Evolutionary conservation across 164 flowering plant genomes (phyloP).

Genomic region (Tetracentron sinense): DNA sequence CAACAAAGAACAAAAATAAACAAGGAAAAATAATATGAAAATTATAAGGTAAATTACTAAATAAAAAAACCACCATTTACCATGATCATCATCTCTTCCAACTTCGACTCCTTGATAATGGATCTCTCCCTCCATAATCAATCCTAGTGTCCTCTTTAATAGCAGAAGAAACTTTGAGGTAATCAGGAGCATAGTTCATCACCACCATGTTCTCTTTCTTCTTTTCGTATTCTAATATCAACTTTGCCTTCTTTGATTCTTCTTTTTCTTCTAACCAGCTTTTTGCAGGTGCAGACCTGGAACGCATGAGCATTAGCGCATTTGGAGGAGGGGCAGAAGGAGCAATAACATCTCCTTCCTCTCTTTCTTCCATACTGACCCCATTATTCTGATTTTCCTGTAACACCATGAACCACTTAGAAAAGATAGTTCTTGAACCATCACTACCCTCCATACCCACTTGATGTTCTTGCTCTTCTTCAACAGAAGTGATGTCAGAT

Average conservation of each 20-base stretch:
- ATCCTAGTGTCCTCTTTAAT: slow-evolving; percentile 87
- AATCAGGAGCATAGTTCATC: slow-evolving; percentile 59
- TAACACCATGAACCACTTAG: slow-evolving; percentile 87
- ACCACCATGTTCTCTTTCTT: slow-evolving; percentile 45
- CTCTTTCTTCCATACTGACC: slow-evolving; percentile 6
- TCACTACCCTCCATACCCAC: slow-evolving; percentile 12
- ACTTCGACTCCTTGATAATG: slow-evolving; percentile 71
- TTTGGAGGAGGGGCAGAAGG: slow-evolving; percentile 67
- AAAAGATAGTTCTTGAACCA: slow-evolving; percentile 49
- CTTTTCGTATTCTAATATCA: slow-evolving; percentile 39
- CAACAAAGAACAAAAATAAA: neutral
- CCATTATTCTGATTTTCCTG: slow-evolving; percentile 44
- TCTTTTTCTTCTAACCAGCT: slow-evolving; percentile 56
- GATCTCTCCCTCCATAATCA: slow-evolving; percentile 52
- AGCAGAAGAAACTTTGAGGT: slow-evolving; percentile 64
- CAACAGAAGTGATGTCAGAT: slow-evolving; percentile 36
- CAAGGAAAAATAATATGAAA: neutral
- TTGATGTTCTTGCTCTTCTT: slow-evolving; percentile 32
- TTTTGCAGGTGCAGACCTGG: slow-evolving; percentile 88
- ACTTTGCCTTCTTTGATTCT: slow-evolving; percentile 26
- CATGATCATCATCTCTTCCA: slow-evolving; percentile 54
- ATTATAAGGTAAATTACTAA: neutral
- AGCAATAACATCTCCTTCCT: slow-evolving; percentile 17
- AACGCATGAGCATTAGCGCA: slow-evolving; percentile 85
- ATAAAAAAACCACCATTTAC: neutral